These are phyloP conservation scores for Pichia nakasei DNA, from an alignment of 805 yeast species.

Conservation along the genomic window DNA sequence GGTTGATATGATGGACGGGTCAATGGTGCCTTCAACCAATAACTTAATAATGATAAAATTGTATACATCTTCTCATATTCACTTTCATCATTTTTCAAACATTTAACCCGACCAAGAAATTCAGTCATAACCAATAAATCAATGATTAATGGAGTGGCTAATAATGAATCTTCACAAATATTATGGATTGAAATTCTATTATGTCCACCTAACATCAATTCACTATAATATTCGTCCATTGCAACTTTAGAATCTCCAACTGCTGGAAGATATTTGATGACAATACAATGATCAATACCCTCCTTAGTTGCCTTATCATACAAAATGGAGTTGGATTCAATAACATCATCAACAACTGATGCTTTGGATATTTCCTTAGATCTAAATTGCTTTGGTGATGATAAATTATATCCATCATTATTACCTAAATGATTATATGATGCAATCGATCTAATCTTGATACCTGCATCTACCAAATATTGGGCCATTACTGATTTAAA, in stretches of 20 bases:
- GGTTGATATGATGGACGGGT: slow-evolving; percentile 86
- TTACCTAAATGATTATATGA: slow-evolving; percentile 95
- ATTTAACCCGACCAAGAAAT: slow-evolving; percentile 77
- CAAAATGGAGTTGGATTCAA: slow-evolving; percentile 75
- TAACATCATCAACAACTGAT: slow-evolving; percentile 90
- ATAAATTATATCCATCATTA: slow-evolving; percentile 88
- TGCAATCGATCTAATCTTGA: slow-evolving; percentile 88
- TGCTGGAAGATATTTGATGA: slow-evolving; percentile 87
- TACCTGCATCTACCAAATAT: slow-evolving; percentile 94
- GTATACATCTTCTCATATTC: slow-evolving; percentile 67
- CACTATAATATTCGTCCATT: slow-evolving; percentile 96
- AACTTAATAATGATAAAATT: slow-evolving; percentile 76
- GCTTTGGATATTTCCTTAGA: slow-evolving; percentile 92
- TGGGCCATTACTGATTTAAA: slow-evolving; percentile 94
- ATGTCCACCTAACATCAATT: slow-evolving; percentile 96
- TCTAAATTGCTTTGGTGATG: slow-evolving; percentile 87
- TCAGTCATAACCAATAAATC: slow-evolving; percentile 88
- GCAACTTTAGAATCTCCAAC: slow-evolving; percentile 97
- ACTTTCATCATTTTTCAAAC: slow-evolving; percentile 45
- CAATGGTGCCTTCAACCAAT: slow-evolving; percentile 96
- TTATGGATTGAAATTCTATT: slow-evolving; percentile 90
- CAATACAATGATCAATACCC: slow-evolving; percentile 87
- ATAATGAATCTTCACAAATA: slow-evolving; percentile 90
- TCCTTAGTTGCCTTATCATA: slow-evolving; percentile 75
- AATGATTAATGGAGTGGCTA: slow-evolving; percentile 91